Percentiles rank a stretch among this genome's conserved stretches.
phyloP scores from a whole-genome alignment of 192 early-diverging fungal species.

The Backusella mclennaniae region DNA sequence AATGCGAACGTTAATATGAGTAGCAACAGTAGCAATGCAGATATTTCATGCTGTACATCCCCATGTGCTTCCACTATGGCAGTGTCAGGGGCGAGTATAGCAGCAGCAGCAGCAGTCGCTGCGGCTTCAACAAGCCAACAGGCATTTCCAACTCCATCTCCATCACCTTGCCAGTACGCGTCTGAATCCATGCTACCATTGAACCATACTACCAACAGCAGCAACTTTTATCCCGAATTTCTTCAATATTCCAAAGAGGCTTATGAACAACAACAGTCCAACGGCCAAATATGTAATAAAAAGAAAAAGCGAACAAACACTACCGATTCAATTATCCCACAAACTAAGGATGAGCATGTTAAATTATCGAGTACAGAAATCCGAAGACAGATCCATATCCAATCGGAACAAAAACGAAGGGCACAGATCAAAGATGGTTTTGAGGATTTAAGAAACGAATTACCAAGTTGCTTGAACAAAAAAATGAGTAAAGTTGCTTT shows the following conservation, averaged over 20 bases:
- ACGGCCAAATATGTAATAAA: neutral
- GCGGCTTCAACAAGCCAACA: neutral
- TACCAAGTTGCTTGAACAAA: constrained; percentile 35
- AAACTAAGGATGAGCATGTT: neutral
- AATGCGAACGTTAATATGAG: neutral
- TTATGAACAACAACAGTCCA: constrained; percentile 22
- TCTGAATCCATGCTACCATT: neutral
- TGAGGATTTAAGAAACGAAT: constrained; percentile 36
- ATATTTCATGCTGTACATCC: constrained; percentile 17
- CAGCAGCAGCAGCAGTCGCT: neutral
- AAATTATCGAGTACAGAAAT: constrained; percentile 21
- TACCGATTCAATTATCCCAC: neutral
- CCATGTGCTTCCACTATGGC: neutral
- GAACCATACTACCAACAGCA: neutral
- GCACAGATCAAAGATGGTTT: constrained; percentile 41
- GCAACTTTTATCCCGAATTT: constrained; percentile 25
- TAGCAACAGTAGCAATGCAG: constrained; percentile 1
- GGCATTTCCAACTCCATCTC: constrained; percentile 11
- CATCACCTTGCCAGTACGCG: constrained; percentile 4
- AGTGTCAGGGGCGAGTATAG: neutral
- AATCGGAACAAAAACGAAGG: constrained; percentile 32
- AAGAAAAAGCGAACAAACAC: constrained; percentile 9
- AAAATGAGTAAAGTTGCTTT: constrained; percentile 39
- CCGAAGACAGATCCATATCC: constrained; percentile 32
- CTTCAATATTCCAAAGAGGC: constrained; percentile 24